These are phyloP conservation scores for Leishmania amazonensis DNA, from an alignment of 208 protist species.

Conservation along the genomic window DNA sequence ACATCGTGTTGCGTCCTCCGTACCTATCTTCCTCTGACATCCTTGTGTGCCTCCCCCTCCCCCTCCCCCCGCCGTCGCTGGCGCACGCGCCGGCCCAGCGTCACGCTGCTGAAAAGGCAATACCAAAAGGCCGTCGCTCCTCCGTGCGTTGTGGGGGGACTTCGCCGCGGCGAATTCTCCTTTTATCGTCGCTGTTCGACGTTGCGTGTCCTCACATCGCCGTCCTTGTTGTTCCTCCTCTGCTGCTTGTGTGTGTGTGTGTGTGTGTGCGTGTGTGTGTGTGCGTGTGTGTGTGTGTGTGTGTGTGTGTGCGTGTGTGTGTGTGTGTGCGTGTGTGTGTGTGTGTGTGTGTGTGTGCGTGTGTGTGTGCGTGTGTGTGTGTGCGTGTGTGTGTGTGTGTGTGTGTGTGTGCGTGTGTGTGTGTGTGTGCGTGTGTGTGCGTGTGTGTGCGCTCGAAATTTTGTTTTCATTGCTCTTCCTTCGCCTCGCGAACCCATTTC, in stretches of 20 bases:
- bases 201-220: not conserved
- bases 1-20: too few species aligned
- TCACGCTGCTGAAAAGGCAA: too few species aligned
- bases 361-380: not conserved
- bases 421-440: not conserved
- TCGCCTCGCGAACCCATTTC: not conserved
- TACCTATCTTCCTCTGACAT: too few species aligned
- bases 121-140: too few species aligned
- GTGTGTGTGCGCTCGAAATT: not conserved
- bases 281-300: too few species aligned
- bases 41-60: not conserved
- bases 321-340: too few species aligned
- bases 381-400: slow-evolving; percentile 3
- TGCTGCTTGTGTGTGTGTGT: not conserved
- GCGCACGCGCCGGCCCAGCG: not conserved
- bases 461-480: not conserved
- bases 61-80: not conserved
- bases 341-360: not conserved
- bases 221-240: not conserved
- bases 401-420: slow-evolving; percentile 4
- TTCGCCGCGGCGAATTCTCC: too few species aligned
- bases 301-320: too few species aligned
- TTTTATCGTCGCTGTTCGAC: not conserved
- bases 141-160: too few species aligned
- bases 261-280: too few species aligned